Percentiles rank a stretch among this genome's conserved stretches.
Evolutionary conservation across 306 rosid species (phyloP).

Genomic region (Luffa aegyptiaca): DNA sequence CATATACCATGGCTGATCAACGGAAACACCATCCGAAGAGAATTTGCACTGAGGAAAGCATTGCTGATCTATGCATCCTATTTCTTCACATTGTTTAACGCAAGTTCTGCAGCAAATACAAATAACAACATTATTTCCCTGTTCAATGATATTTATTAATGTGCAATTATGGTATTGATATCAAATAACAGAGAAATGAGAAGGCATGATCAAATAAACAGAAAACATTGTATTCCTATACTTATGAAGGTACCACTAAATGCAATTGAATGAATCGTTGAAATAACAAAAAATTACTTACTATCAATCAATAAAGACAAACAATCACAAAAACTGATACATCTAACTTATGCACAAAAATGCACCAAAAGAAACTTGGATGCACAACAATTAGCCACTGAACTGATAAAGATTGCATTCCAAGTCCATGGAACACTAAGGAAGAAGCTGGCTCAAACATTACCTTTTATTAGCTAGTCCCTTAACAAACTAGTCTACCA

Average conservation of each 20-base stretch:
- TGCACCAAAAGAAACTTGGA: neutral
- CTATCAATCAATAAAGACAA: neutral
- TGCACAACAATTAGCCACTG: neutral
- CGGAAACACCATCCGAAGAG: conserved; percentile 23
- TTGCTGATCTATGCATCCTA: conserved; percentile 43
- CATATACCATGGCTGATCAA: conserved; percentile 37
- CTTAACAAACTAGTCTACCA: neutral
- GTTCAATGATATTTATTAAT: neutral
- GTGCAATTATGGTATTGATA: conserved; percentile 6
- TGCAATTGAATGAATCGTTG: neutral
- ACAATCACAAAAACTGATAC: neutral
- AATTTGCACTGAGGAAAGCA: conserved; percentile 57
- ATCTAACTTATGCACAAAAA: neutral
- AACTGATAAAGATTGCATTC: neutral
- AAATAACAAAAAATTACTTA: neutral
- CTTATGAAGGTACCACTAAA: neutral
- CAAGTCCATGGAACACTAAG: neutral
- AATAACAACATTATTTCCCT: neutral
- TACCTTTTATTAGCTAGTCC: neutral
- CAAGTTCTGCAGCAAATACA: conserved; percentile 32
- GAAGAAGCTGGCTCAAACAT: neutral
- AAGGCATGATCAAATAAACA: neutral
- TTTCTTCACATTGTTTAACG: conserved; percentile 48
- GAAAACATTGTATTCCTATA: neutral
- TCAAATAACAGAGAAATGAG: neutral